phyloP scores from a whole-genome alignment of 306 rosid genomes.

The Vigna nakashimae region DNA sequence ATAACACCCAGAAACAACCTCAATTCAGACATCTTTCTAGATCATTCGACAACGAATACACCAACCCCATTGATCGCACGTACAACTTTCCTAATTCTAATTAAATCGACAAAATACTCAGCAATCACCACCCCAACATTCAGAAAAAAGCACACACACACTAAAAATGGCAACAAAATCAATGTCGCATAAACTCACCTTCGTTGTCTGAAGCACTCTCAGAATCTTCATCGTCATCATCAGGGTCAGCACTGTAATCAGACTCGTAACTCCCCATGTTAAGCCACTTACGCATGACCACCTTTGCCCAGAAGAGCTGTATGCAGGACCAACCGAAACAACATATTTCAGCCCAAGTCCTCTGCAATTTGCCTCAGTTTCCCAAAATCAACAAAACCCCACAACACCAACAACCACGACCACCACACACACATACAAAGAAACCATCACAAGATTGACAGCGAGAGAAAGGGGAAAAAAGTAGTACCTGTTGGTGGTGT shows the following conservation, averaged over 20 bases:
- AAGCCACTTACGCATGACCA: slow-evolving; percentile 88
- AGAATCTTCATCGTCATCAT: slow-evolving; percentile 50
- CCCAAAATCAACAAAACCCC: slow-evolving; percentile 55
- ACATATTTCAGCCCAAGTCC: slow-evolving; percentile 84
- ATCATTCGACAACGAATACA: slow-evolving; percentile 19
- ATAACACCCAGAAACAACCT: slow-evolving; percentile 12
- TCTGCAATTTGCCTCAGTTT: slow-evolving; percentile 74
- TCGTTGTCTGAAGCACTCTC: slow-evolving; percentile 56
- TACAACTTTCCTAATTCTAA: slow-evolving; percentile 36
- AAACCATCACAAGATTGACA: background rate
- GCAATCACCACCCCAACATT: background rate
- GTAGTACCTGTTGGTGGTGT: slow-evolving; percentile 59
- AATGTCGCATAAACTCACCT: slow-evolving; percentile 45
- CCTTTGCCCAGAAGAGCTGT: slow-evolving; percentile 91
- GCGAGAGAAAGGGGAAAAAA: background rate
- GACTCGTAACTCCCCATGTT: slow-evolving; percentile 76
- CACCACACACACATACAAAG: slow-evolving; percentile 2
- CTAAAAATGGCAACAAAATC: slow-evolving; percentile 3
- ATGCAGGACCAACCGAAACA: slow-evolving; percentile 91
- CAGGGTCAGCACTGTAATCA: slow-evolving; percentile 91
- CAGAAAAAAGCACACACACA: background rate
- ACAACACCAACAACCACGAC: slow-evolving; percentile 31
- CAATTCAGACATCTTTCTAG: slow-evolving; percentile 8
- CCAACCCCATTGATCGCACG: slow-evolving; percentile 9
- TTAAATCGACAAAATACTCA: slow-evolving; percentile 30